Base-by-base conservation (phyloP, 2,329 filamentous ascomycete genomes). In the Alternaria brassicae region DNA sequence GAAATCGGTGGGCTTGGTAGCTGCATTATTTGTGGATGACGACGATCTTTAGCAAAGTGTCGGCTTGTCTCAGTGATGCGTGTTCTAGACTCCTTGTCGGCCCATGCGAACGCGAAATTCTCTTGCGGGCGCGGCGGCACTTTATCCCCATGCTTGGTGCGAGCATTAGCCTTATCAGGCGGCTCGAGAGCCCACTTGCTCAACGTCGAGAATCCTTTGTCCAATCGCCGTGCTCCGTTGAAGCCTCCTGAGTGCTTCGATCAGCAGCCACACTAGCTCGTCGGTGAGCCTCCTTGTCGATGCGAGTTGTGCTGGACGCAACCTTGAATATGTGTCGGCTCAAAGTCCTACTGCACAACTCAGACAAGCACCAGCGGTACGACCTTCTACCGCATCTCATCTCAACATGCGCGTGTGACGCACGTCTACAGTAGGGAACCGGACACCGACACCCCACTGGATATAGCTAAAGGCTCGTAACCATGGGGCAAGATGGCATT, bases 31-130 rank as follows among this genome's bases (percentile, higher is more conserved):
- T 61, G 53, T 62, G 58, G 59, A 63, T 61, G 56, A 61, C 61
- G 64, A 66, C 65, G 67, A 75, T 73, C 68, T 36, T 44, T 60
- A 60, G 61, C 61, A 61, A 66, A 60, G 59, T 56, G 49, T 41
- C 42, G 49, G 49, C 47, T 41, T 39, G 57, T 42, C 54, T 67
- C 41, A 44, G 51, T 65, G 60, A 53, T 64, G 61, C 62, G 58
- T 65, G 73, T 73, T 76, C 74, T 76, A 76, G 74, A 76, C 71
- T 72, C 61, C 47, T 58, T 58, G 62, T 66, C 67, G 65, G 48
- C 53, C 60, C 23, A 66, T 55, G 56, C 66, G 64, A 69, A 75
- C 64, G 56, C 63, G 61, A 63, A 69, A 62, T 67, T 68, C 64
- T 67, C 64, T 66, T 66, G 63, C 65, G 68, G 69, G 53, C 64